Base-by-base conservation (phyloP, 495 filamentous ascomycete genomes). In the Rusavskia elegans region DNA sequence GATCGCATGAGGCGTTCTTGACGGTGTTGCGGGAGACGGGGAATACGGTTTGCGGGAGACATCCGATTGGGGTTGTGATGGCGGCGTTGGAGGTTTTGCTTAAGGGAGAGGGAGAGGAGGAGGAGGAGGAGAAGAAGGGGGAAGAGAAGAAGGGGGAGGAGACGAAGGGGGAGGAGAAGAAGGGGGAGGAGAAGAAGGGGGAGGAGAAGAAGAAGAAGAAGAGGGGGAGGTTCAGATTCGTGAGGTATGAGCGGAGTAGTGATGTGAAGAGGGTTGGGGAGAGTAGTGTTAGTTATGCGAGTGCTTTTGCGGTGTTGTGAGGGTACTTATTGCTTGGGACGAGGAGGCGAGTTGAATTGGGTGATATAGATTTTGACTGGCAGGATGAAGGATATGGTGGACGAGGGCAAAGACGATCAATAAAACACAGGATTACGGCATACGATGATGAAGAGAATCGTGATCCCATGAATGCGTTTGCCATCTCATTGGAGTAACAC, bases 51-150 rank as follows among this genome's bases (percentile, higher is more conserved):
- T 99, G 92, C 58, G 92, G 92, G 48, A 72, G 89, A 40, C 93
- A 99, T 72, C 92, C 92, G 0, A 97, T 99, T 58, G 89, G 93
- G 0, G 83, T 99, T 13, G 75, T 93, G 11, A 87, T 99, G 85
- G 88, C 88, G 2, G 89, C 81, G 0, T 62, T 95, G 53, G 89
- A 96, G 67, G 64, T 63, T 39, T 59, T 84, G 52, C 64, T 55
- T 20, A 7, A 54, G 48, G 58, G 66, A 41, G 66, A 61, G 16
- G n/a, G 58, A 61, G 25, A 65, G 60, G 8, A 60, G 58, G 16
- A 69, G 69, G 14, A 23, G 29, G 19, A 56, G 64, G 3, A 7
- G 37, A 2, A 2, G 37, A 7, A 17, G 37, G n/a, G 58, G 61
- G 13, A 62, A 61, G 25, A 65, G 60, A 9, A 60, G 58, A 14